Base-by-base conservation (phyloP, 2,329 filamentous ascomycete species). In the Verticillium longisporum region DNA sequence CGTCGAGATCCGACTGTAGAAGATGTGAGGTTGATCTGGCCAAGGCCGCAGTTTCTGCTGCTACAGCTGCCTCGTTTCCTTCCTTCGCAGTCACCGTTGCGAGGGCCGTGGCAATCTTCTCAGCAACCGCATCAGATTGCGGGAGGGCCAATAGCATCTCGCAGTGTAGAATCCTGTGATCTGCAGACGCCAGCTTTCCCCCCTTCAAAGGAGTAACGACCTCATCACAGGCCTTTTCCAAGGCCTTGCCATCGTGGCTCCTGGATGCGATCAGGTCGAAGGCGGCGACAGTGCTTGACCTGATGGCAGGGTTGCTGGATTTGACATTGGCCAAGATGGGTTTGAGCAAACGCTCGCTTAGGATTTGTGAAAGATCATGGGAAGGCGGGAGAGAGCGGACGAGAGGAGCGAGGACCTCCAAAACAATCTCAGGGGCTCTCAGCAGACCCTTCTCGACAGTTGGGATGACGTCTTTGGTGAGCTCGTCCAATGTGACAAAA, bases 261-360 rank as follows among this genome's bases (percentile, higher is more conserved):
- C 83, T 82, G 53, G 77, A 73, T 34, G 91, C 83, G n/a, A 93
- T 79, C 10, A 84, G 83, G 65, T 83, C 82, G 72, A 98, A 97
- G 7, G 89, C 89, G 45, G 83, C 80, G 26, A 93, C 76, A 9
- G 91, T 90, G 31, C 92, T 92, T 64, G 84, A 84, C 61, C 94
- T 88, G 64, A 97, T 91, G 2, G 76, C 75, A 14, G 85, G 78
- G 72, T 97, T 98, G 69, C 90, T 93, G 1, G 95, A 98, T 74
- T 96, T 97, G 73, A 93, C 81, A 71, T 92, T 97, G 50, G 92
- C 88, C n/a, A 98, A 76, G 13, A 99, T 78, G 6, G 92, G 91
- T 73, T 97, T 98, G 45, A 96, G 75, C 38, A 99, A 80, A 63
- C 89, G 90, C 32, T 82, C 80, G 59, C 84, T 82, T 18, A 98